These are phyloP conservation scores for Eragrostis tef DNA, from an alignment of 202 grass and related monocot genomes.

Conservation along the genomic window DNA sequence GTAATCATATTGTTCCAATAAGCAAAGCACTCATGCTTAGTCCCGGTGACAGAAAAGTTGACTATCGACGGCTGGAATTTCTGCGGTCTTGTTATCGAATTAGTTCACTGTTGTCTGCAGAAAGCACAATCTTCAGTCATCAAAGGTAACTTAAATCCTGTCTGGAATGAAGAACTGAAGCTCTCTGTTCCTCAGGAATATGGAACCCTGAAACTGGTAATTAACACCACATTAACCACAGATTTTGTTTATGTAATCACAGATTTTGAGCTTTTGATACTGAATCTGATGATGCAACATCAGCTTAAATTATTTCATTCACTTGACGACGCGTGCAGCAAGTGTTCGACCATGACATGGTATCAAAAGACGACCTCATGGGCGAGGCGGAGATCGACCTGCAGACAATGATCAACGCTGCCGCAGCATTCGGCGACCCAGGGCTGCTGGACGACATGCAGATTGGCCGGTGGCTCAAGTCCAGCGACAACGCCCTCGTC, in stretches of 20 bases:
- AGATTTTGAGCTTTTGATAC: not conserved
- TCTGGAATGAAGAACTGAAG: constrained; percentile 83
- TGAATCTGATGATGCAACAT: not conserved
- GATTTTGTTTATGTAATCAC: not conserved
- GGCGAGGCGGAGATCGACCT: constrained; percentile 75
- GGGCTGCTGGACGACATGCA: constrained; percentile 64
- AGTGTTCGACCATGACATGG: constrained; percentile 69
- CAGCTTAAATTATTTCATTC: constrained; percentile 7
- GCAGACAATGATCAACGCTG: constrained; percentile 67
- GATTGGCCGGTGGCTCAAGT: constrained; percentile 73
- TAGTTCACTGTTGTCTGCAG: constrained; percentile 54
- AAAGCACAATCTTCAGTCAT: constrained; percentile 62
- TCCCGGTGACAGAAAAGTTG: not conserved
- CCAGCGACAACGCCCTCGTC: constrained; percentile 60
- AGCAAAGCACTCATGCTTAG: not conserved
- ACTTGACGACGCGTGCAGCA: constrained; percentile 54
- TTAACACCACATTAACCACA: not conserved
- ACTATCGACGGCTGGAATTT: not conserved
- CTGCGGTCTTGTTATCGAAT: not conserved
- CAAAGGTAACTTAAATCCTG: constrained; percentile 72
- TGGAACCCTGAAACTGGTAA: constrained; percentile 63
- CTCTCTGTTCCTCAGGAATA: constrained; percentile 69
- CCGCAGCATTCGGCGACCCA: constrained; percentile 59
- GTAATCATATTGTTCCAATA: constrained; percentile 34
- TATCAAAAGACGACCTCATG: constrained; percentile 72